These are phyloP conservation scores for Fremontodendron californicum DNA, from an alignment of 345 rosid genomes.

Conservation along the genomic window DNA sequence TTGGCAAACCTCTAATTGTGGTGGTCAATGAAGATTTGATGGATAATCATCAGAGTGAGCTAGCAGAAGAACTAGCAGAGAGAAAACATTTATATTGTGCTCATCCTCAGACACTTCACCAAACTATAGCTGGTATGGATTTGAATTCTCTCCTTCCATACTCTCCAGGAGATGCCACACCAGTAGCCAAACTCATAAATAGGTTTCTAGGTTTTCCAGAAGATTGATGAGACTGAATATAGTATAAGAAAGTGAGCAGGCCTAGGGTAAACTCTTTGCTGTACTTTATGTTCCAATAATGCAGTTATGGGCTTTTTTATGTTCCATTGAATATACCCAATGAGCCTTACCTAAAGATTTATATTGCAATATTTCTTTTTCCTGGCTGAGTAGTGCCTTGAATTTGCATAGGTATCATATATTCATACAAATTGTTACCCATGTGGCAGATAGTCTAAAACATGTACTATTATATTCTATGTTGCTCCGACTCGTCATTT, in stretches of 20 bases:
- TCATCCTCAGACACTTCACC: conserved; percentile 56
- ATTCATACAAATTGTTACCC: not conserved
- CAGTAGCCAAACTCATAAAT: conserved; percentile 58
- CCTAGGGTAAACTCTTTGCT: not conserved
- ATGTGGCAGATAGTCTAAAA: not conserved
- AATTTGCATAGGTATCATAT: not conserved
- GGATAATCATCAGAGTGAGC: conserved; percentile 94
- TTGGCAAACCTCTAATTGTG: conserved; percentile 75
- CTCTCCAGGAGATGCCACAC: conserved; percentile 33
- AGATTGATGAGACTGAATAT: conserved; percentile 34
- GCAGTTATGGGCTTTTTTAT: not conserved
- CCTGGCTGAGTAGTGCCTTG: not conserved
- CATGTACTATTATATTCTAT: too few relatives aligned
- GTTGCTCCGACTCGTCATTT: too few relatives aligned
- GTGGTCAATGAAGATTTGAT: conserved; percentile 93
- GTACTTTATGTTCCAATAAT: not conserved
- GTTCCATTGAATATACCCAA: not conserved
- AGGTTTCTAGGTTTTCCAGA: conserved; percentile 74
- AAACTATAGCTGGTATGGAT: conserved; percentile 46
- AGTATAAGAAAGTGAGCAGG: not conserved
- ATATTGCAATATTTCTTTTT: not conserved
- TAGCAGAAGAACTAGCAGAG: conserved; percentile 86
- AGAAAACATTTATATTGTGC: conserved; percentile 70
- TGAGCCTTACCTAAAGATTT: not conserved
- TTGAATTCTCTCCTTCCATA: conserved; percentile 58